Evolutionary conservation across 2,329 filamentous ascomycete genomes (phyloP).

Genomic region (Monilinia laxa): DNA sequence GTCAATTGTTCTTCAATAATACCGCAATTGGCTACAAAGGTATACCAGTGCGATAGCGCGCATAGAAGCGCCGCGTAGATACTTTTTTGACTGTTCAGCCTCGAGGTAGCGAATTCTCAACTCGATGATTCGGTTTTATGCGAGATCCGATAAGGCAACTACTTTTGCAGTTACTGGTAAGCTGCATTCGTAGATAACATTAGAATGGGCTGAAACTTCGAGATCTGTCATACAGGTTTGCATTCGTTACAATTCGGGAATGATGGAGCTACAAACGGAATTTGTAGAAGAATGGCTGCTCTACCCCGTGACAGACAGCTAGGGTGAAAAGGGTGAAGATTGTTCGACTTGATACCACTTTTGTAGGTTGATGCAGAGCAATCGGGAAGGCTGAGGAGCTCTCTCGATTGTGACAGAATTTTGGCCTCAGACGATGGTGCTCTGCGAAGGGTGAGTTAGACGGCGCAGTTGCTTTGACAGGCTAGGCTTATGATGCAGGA

Average conservation of each 20-base stretch:
- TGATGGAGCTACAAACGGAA: background rate
- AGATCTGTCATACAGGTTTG: background rate
- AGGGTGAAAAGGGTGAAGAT: background rate
- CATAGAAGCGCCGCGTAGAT: background rate
- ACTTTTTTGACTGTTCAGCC: slow-evolving; percentile 2
- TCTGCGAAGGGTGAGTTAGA: background rate
- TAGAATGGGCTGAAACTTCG: background rate
- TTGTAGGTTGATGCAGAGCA: too few relatives aligned
- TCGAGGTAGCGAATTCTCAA: background rate
- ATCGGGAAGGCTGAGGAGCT: background rate
- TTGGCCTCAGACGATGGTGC: background rate
- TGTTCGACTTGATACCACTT: background rate
- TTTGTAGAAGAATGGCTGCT: background rate
- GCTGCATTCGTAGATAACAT: background rate
- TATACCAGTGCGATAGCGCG: background rate
- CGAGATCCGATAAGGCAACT: background rate
- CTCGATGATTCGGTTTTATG: too few relatives aligned
- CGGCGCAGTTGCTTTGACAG: background rate
- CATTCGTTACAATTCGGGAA: background rate
- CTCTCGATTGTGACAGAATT: background rate
- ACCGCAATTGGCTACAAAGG: background rate
- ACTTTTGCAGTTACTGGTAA: background rate
- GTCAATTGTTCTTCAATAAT: background rate
- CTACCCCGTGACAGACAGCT: background rate
- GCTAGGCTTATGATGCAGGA: background rate